Percentiles rank a stretch among this genome's conserved stretches.
These are phyloP conservation scores for Papilionanthe hybrid DNA, from an alignment of 116 monocot species.

Conservation along the genomic window DNA sequence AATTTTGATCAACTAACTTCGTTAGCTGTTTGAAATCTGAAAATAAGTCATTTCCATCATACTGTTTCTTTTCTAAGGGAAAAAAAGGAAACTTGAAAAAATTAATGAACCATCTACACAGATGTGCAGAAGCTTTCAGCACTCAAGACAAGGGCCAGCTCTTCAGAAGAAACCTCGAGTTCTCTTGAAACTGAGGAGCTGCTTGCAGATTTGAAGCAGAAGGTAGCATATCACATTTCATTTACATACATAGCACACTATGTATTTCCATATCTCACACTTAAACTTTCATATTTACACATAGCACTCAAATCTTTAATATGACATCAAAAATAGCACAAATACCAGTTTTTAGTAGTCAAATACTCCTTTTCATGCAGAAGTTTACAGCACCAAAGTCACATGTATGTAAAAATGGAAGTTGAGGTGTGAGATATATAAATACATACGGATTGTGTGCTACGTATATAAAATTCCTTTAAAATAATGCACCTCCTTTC, in stretches of 20 bases:
- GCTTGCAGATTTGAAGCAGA: slow-evolving; percentile 64
- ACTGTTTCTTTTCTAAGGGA: neutral
- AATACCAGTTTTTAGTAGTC: too few relatives aligned
- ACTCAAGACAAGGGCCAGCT: slow-evolving; percentile 38
- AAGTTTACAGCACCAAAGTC: too few relatives aligned
- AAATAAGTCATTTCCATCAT: neutral
- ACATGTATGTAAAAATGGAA: too few relatives aligned
- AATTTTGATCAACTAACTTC: neutral
- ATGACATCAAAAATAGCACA: too few relatives aligned
- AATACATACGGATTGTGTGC: too few relatives aligned
- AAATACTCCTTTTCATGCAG: too few relatives aligned
- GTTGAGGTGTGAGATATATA: too few relatives aligned
- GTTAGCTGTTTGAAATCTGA: neutral
- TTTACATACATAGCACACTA: too few relatives aligned
- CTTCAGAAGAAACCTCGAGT: slow-evolving; percentile 55
- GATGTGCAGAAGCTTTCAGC: slow-evolving; percentile 48
- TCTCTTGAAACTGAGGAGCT: slow-evolving; percentile 56
- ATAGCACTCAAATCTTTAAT: too few relatives aligned
- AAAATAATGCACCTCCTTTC: neutral
- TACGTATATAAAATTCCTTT: neutral
- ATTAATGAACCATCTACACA: slow-evolving; percentile 11
- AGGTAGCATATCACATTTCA: slow-evolving; percentile 29
- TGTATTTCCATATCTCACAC: too few relatives aligned
- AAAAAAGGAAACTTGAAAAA: too few relatives aligned
- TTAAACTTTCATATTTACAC: too few relatives aligned